A percentile compares a stretch with the other conserved stretches of the same genome.
Evolutionary conservation across 129 eudicot genomes (phyloP).

Genomic region (Saussurea involucrata): DNA sequence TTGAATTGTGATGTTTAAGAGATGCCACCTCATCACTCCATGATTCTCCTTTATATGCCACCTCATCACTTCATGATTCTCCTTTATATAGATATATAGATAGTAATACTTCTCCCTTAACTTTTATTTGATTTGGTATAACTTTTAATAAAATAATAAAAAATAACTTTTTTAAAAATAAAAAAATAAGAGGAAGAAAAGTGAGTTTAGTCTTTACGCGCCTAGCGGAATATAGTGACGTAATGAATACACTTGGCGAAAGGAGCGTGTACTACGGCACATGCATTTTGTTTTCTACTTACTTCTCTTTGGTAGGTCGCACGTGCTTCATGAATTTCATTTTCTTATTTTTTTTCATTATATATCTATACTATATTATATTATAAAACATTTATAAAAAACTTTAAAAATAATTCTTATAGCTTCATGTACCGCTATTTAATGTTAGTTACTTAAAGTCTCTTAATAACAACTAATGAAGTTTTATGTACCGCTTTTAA

Average conservation of each 20-base stretch:
- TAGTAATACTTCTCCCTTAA: background rate
- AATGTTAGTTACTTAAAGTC: no score
- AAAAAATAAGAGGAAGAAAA: background rate
- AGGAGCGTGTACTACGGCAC: constrained; percentile 32
- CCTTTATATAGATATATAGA: no score
- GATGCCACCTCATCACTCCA: no score
- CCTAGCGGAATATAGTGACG: background rate
- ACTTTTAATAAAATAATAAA: background rate
- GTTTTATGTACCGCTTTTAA: no score
- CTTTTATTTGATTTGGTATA: background rate
- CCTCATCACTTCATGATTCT: no score
- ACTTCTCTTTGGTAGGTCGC: constrained; percentile 15
- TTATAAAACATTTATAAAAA: no score
- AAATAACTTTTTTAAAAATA: background rate
- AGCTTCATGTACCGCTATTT: no score
- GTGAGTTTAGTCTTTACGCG: background rate
- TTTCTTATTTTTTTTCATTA: background rate
- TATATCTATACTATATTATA: no score
- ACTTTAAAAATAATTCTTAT: no score
- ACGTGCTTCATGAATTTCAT: constrained; percentile 20
- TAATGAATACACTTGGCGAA: constrained; percentile 30
- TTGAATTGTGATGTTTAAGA: no score
- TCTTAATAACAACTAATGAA: no score
- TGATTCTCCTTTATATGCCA: no score
- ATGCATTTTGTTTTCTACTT: constrained; percentile 26